Conservation (phyloP, 2,329 filamentous ascomycete species). For the Pseudogymnoascus sp. region DNA sequence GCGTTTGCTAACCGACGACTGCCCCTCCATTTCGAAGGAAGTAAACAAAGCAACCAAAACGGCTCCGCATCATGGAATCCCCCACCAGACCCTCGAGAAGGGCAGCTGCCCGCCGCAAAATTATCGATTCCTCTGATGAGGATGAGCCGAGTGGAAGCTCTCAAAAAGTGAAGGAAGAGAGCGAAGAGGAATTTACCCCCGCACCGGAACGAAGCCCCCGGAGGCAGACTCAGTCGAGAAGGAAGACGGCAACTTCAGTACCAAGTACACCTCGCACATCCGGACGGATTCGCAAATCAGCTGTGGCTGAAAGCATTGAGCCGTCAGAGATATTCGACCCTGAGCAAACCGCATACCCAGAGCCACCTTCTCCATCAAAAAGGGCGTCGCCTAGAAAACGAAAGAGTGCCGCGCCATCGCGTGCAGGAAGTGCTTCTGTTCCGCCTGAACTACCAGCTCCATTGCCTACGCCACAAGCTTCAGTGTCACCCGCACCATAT, state of each 20-base stretch:
- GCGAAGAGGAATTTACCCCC: conserved; percentile 73
- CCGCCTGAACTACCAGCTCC: conserved; percentile 26
- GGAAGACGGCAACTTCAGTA: conserved; percentile 32
- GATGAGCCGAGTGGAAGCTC: conserved; percentile 57
- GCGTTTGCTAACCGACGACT: neutral
- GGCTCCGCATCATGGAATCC: conserved; percentile 17
- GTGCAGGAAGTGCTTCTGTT: conserved; percentile 23
- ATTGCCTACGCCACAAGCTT: conserved; percentile 44
- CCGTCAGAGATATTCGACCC: conserved; percentile 52
- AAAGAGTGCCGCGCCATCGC: conserved; percentile 43
- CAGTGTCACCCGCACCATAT: conserved; percentile 47
- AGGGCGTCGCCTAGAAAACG: conserved; percentile 56
- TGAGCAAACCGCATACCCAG: conserved; percentile 40
- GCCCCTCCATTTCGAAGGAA: neutral
- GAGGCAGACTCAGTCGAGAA: conserved; percentile 44
- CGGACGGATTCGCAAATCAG: conserved; percentile 36
- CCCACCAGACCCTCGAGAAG: conserved; percentile 50
- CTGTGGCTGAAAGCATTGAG: conserved; percentile 42
- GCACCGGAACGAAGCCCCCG: conserved; percentile 52
- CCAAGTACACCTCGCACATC: conserved; percentile 19
- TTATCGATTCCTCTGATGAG: conserved; percentile 67
- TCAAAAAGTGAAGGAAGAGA: conserved; percentile 50
- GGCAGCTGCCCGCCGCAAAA: conserved; percentile 56
- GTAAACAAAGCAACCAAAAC: conserved; percentile 6
- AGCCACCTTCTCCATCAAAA: conserved; percentile 46